A percentile compares a stretch with the other conserved stretches of the same genome.
These are phyloP conservation scores for Melocanna baccifera DNA, from an alignment of 176 grass and related monocot genomes.

Conservation along the genomic window DNA sequence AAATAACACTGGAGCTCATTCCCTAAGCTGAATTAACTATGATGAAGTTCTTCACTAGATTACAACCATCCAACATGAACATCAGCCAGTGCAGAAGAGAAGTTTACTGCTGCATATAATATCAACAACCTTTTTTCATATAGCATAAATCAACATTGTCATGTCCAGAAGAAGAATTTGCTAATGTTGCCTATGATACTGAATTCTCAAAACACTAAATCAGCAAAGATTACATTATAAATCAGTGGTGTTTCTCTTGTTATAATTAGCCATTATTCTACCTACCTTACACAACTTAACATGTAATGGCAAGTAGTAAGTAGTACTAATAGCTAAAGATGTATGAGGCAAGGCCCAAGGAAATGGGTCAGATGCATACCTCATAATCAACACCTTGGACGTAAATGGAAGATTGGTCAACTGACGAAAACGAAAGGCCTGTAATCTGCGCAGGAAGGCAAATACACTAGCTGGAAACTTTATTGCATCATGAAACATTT, in stretches of 20 bases:
- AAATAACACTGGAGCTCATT: background rate
- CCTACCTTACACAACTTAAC: background rate
- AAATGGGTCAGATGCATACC: conserved; percentile 39
- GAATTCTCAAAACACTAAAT: conserved; percentile 11
- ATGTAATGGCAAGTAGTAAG: background rate
- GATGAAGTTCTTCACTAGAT: background rate
- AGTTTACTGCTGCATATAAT: background rate
- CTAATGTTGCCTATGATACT: background rate
- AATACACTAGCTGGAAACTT: conserved; percentile 25
- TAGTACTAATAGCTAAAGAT: background rate
- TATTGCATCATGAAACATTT: background rate
- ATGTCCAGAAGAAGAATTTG: conserved; percentile 3
- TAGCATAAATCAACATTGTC: background rate
- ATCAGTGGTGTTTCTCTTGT: background rate
- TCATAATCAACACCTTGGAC: conserved; percentile 97
- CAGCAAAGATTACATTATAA: background rate
- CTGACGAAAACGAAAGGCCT: conserved; percentile 76
- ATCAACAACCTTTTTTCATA: background rate
- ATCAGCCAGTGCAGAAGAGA: background rate
- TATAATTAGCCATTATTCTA: background rate
- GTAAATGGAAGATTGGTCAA: conserved; percentile 64
- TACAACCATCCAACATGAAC: background rate
- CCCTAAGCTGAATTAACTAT: background rate
- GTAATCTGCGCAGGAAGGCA: conserved; percentile 60
- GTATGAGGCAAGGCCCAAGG: background rate